A percentile compares a stretch with the other conserved stretches of the same genome.
Evolutionary conservation across 2,329 filamentous ascomycete species (phyloP).

Genomic region (Verticillium longisporum): DNA sequence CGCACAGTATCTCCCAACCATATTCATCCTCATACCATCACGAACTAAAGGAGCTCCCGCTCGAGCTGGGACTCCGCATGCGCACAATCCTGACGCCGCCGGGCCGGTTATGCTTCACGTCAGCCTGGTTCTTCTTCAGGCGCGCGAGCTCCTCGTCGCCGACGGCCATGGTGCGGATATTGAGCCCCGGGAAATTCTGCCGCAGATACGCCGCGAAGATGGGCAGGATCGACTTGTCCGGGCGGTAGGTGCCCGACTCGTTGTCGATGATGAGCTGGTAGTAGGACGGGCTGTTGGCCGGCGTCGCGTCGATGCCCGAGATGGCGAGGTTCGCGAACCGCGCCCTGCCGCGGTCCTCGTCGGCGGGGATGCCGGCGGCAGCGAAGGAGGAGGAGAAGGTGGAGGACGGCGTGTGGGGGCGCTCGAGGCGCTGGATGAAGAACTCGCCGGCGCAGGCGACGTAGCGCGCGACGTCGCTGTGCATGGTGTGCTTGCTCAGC

Average conservation of each 20-base stretch:
- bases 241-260: conserved; percentile 87
- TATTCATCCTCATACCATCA: neutral
- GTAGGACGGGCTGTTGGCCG: conserved; percentile 36
- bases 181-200: conserved; percentile 68
- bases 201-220: conserved; percentile 64
- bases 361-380: neutral
- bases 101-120: conserved; percentile 62
- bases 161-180: conserved; percentile 69
- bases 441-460: conserved; percentile 93
- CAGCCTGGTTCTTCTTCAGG: conserved; percentile 70
- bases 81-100: conserved; percentile 45
- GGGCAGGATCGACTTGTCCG: conserved; percentile 70
- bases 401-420: conserved; percentile 21
- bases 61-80: conserved; percentile 42
- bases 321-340: neutral
- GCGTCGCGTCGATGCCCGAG: conserved; percentile 8
- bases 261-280: conserved; percentile 95
- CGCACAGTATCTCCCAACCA: too few species aligned
- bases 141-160: conserved; percentile 66
- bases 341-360: conserved; percentile 17
- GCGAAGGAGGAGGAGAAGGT: neutral
- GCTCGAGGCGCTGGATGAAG: conserved; percentile 66
- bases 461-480: conserved; percentile 85
- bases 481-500: conserved; percentile 94
- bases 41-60: conserved; percentile 15